These are phyloP conservation scores for Tolypocladium pustulatum DNA, from an alignment of 2,329 filamentous ascomycete species.

Conservation along the genomic window DNA sequence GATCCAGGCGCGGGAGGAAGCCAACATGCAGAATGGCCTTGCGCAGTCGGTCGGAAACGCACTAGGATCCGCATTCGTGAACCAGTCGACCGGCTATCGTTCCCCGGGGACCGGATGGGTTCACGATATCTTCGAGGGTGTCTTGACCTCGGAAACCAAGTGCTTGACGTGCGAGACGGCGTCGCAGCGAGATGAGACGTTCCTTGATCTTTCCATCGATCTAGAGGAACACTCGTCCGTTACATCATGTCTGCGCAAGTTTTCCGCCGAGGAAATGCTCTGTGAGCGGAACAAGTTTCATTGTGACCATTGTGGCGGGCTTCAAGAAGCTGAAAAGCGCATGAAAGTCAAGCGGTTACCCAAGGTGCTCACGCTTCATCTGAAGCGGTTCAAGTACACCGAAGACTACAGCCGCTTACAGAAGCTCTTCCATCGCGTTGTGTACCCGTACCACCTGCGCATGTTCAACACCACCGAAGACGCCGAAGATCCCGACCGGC, in stretches of 20 bases:
- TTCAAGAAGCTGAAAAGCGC: constrained; percentile 95
- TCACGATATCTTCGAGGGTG: constrained; percentile 92
- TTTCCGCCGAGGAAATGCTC: constrained; percentile 96
- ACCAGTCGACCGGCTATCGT: constrained; percentile 31
- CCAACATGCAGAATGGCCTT: constrained; percentile 30
- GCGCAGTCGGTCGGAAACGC: constrained; percentile 38
- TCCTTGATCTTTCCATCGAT: constrained; percentile 92
- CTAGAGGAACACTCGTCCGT: constrained; percentile 92
- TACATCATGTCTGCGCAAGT: constrained; percentile 88
- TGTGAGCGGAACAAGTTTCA: constrained; percentile 99
- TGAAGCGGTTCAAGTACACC: constrained; percentile 98
- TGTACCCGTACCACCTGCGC: constrained; percentile 92
- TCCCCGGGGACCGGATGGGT: constrained; percentile 75
- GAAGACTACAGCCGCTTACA: constrained; percentile 89
- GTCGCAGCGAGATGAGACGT: constrained; percentile 90
- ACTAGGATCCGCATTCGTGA: constrained; percentile 21
- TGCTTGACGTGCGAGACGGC: constrained; percentile 94
- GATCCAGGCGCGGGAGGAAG: constrained; percentile 38
- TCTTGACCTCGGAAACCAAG: constrained; percentile 89
- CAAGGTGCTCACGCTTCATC: constrained; percentile 79
- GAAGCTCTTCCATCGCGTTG: constrained; percentile 92
- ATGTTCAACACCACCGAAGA: constrained; percentile 98
- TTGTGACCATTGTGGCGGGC: constrained; percentile 89
- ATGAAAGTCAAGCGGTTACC: constrained; percentile 98
- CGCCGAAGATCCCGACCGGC: constrained; percentile 79